These are phyloP conservation scores for Funneliformis mosseae DNA, from an alignment of 192 early-diverging fungal genomes.

Conservation along the genomic window DNA sequence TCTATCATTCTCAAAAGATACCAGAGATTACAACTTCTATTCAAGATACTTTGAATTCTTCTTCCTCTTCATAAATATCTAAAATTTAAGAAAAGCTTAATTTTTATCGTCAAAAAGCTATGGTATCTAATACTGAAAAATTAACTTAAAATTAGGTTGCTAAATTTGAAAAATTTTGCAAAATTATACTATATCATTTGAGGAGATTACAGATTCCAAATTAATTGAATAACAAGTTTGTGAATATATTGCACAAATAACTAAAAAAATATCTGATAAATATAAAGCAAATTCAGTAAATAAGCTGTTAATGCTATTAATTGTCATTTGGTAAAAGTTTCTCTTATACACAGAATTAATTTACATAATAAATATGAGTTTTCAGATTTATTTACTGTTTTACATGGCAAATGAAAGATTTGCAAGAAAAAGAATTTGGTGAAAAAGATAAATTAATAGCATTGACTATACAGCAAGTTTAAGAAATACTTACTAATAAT, in stretches of 20 bases:
- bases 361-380: not conserved
- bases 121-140: not conserved
- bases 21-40: too few relatives aligned
- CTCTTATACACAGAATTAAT: not conserved
- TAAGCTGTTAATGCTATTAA: too few relatives aligned
- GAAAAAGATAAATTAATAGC: not conserved
- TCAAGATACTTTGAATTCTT: too few relatives aligned
- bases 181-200: not conserved
- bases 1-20: too few relatives aligned
- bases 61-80: too few relatives aligned
- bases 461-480: not conserved
- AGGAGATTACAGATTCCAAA: not conserved
- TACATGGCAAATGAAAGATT: constrained; percentile 25
- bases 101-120: not conserved
- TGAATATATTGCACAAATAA: not conserved
- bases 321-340: not conserved
- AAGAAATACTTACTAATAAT: not conserved
- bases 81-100: too few relatives aligned
- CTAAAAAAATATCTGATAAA: not conserved
- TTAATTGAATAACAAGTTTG: not conserved
- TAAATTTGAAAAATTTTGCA: constrained; percentile 11
- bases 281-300: not conserved
- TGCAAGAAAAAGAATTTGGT: constrained; percentile 7
- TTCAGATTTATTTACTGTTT: not conserved
- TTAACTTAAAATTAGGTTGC: not conserved